Evolutionary conservation across 768 basidiomycete genomes (phyloP).

Genomic region (Lepiota venenata): DNA sequence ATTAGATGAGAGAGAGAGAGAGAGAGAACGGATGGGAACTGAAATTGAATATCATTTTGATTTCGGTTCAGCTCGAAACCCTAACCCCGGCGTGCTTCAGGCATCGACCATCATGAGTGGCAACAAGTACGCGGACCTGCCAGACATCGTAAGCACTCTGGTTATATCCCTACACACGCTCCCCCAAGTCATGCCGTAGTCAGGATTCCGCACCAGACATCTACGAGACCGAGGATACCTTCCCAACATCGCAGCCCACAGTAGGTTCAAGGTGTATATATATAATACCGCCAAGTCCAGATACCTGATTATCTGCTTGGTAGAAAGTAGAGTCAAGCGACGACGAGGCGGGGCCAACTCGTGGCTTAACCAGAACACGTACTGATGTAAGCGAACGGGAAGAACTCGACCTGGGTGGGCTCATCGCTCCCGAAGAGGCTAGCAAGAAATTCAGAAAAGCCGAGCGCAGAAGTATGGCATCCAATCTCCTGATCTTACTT

Average conservation of each 20-base stretch:
- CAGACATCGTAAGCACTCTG: conserved; percentile 75
- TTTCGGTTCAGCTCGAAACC: not conserved
- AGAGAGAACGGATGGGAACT: not conserved
- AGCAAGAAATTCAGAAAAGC: conserved; percentile 68
- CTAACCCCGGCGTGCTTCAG: not conserved
- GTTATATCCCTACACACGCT: conserved; percentile 8
- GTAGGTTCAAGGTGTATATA: conserved; percentile 33
- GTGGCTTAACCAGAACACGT: conserved; percentile 29
- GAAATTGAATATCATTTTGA: not conserved
- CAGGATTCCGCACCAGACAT: conserved; percentile 91
- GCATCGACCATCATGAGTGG: conserved; percentile 41
- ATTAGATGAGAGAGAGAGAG: not conserved
- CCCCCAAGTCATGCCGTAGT: conserved; percentile 1
- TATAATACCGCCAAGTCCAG: conserved; percentile 5
- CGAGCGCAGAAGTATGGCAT: conserved; percentile 56
- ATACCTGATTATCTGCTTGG: conserved; percentile 6
- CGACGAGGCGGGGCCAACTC: conserved; percentile 52
- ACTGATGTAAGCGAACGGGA: conserved; percentile 42
- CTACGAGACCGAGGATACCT: conserved; percentile 86
- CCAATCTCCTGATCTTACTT: not conserved
- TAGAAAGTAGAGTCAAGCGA: conserved; percentile 67
- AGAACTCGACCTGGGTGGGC: conserved; percentile 64
- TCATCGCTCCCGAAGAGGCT: conserved; percentile 67
- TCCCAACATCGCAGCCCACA: conserved; percentile 47
- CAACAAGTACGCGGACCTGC: conserved; percentile 84